phyloP scores from a whole-genome alignment of 331 rosid species.

The Saraca asoca region DNA sequence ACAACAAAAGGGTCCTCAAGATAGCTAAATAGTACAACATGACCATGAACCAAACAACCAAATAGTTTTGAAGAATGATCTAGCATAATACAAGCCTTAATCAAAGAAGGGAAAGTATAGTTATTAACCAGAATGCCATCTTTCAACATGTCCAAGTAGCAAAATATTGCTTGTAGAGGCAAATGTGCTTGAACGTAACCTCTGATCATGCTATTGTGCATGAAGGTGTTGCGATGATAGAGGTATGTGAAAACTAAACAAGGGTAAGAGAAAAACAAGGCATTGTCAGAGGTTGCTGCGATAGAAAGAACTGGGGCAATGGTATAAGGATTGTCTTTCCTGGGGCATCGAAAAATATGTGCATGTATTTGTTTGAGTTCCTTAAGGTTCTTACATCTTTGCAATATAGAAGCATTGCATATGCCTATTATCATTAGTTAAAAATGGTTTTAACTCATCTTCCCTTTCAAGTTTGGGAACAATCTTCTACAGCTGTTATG shows the following conservation, averaged over 20 bases:
- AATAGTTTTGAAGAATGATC: constrained; percentile 14
- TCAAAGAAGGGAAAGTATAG: constrained; percentile 72
- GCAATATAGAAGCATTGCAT: no score
- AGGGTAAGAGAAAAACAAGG: constrained; percentile 57
- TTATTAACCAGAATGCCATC: constrained; percentile 56
- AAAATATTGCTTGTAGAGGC: constrained; percentile 44
- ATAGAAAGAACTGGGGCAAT: constrained; percentile 61
- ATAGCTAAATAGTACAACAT: constrained; percentile 54
- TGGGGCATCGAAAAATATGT: constrained; percentile 54
- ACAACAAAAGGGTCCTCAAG: constrained; percentile 59
- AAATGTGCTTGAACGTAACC: constrained; percentile 42
- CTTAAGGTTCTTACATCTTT: constrained; percentile 54
- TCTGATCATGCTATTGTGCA: constrained; percentile 73
- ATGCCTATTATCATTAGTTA: no score
- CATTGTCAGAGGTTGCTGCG: constrained; percentile 48
- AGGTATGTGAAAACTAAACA: constrained; percentile 52
- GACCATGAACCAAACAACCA: constrained; percentile 67
- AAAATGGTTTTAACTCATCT: no score
- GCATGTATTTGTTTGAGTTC: constrained; percentile 78
- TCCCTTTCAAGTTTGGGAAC: no score
- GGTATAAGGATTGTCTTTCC: constrained; percentile 45
- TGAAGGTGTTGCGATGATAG: constrained; percentile 60
- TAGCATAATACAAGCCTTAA: constrained; percentile 59
- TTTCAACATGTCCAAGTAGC: constrained; percentile 60
- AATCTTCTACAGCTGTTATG: no score